These are phyloP conservation scores for Jackrogersella multiformis DNA, from an alignment of 495 filamentous ascomycete species.

Conservation along the genomic window DNA sequence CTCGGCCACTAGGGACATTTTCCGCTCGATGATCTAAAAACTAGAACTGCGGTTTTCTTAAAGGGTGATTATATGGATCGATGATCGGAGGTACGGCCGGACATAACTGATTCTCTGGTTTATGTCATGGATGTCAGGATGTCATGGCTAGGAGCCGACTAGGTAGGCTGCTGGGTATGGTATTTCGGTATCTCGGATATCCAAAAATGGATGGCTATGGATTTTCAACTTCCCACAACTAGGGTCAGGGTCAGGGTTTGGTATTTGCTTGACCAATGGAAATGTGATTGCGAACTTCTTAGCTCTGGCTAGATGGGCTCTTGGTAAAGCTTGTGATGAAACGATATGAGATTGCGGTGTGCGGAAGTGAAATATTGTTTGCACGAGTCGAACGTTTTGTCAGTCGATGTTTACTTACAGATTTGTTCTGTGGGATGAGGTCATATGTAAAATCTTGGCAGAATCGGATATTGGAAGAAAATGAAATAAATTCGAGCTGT, in stretches of 20 bases:
- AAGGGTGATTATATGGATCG: conserved; percentile 38
- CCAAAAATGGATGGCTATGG: background rate
- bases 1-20: conserved; percentile 75
- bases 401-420: conserved; percentile 33
- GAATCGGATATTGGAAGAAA: no score
- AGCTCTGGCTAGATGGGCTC: background rate
- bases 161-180: no score
- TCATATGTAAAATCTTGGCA: conserved; percentile 25
- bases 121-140: conserved; percentile 36
- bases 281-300: conserved; percentile 14
- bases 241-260: background rate
- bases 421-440: conserved; percentile 28
- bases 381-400: conserved; percentile 34
- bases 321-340: conserved; percentile 17
- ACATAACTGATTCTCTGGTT: conserved; percentile 30
- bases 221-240: conserved; percentile 11
- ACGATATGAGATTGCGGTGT: conserved; percentile 34
- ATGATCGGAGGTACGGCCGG: conserved; percentile 20
- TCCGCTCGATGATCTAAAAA: conserved; percentile 16
- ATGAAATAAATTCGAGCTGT: conserved; percentile 20
- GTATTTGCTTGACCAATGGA: conserved; percentile 23
- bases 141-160: conserved; percentile 7
- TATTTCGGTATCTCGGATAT: conserved; percentile 3
- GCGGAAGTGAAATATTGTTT: conserved; percentile 3
- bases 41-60: conserved; percentile 10